phyloP scores from a whole-genome alignment of 257 asterid genomes.

The Leptodermis oblonga region DNA sequence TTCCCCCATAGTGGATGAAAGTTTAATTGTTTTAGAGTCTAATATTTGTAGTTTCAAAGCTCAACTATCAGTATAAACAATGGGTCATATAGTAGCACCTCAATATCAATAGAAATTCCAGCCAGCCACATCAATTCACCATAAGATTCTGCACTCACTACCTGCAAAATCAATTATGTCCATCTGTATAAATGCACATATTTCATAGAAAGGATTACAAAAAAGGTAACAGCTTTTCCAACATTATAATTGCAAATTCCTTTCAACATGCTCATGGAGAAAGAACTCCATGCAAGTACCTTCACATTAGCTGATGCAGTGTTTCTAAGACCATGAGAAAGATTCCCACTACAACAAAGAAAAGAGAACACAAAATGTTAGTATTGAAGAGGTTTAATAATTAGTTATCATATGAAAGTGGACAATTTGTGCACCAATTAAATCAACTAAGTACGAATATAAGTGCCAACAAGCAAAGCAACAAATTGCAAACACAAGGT shows the following conservation, averaged over 20 bases:
- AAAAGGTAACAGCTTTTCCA: not conserved
- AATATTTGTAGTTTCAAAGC: not conserved
- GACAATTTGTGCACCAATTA: not conserved
- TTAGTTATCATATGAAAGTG: not conserved
- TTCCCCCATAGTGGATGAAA: constrained; percentile 32
- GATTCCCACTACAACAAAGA: constrained; percentile 58
- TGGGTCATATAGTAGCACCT: constrained; percentile 42
- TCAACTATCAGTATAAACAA: not conserved
- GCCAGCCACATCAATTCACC: constrained; percentile 54
- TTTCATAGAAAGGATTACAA: constrained; percentile 12
- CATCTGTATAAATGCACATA: not conserved
- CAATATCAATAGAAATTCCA: constrained; percentile 60
- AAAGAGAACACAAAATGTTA: constrained; percentile 22
- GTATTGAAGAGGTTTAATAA: not conserved
- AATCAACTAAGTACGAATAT: no score
- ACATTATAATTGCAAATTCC: not conserved
- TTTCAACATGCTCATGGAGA: not conserved
- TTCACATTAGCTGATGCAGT: constrained; percentile 70
- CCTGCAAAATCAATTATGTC: constrained; percentile 36
- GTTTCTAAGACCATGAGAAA: constrained; percentile 87
- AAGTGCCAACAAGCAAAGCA: not conserved
- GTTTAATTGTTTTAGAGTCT: not conserved
- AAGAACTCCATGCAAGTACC: constrained; percentile 32
- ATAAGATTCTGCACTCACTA: constrained; percentile 72
- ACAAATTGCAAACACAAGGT: no score